A percentile compares a stretch with the other conserved stretches of the same genome.
phyloP scores from a whole-genome alignment of 2,329 filamentous ascomycete species.

The Blastomyces emzantsi region DNA sequence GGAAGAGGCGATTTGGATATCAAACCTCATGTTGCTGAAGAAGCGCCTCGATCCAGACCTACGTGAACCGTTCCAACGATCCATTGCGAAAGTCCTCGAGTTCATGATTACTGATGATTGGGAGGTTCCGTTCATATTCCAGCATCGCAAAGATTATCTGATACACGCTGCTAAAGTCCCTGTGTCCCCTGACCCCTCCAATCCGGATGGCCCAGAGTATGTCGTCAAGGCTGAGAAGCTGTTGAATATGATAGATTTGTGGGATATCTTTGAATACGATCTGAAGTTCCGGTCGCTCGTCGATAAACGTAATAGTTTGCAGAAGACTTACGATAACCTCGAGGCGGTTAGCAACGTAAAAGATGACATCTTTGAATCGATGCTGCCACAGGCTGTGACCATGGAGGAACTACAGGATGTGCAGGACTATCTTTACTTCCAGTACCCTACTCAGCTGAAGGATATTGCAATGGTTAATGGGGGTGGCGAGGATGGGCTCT shows the following conservation, averaged over 20 bases:
- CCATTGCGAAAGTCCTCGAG: slow-evolving; percentile 83
- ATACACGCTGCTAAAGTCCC: slow-evolving; percentile 74
- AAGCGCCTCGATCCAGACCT: slow-evolving; percentile 66
- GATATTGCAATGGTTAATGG: slow-evolving; percentile 59
- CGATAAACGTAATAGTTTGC: slow-evolving; percentile 81
- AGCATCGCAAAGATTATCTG: slow-evolving; percentile 95
- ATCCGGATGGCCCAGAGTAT: slow-evolving; percentile 62
- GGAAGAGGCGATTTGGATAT: slow-evolving; percentile 88
- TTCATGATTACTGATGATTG: slow-evolving; percentile 93
- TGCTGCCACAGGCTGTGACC: slow-evolving; percentile 68
- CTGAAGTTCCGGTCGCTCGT: slow-evolving; percentile 89
- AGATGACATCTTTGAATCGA: slow-evolving; percentile 69
- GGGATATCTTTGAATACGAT: slow-evolving; percentile 90
- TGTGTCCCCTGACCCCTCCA: slow-evolving; percentile 52
- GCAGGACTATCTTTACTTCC: slow-evolving; percentile 93
- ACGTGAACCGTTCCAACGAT: slow-evolving; percentile 72
- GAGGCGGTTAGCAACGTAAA: slow-evolving; percentile 56
- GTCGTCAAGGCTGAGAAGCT: slow-evolving; percentile 75
- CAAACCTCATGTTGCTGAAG: slow-evolving; percentile 79
- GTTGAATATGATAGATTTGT: slow-evolving; percentile 83
- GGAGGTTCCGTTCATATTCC: slow-evolving; percentile 95
- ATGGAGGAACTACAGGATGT: slow-evolving; percentile 96
- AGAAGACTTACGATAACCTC: slow-evolving; percentile 68
- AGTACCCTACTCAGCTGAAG: slow-evolving; percentile 75
- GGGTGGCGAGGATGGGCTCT: slow-evolving; percentile 50